A percentile compares a stretch with the other conserved stretches of the same genome.
Conservation (phyloP, 2,329 filamentous ascomycete species). For the Claviceps sp. region DNA sequence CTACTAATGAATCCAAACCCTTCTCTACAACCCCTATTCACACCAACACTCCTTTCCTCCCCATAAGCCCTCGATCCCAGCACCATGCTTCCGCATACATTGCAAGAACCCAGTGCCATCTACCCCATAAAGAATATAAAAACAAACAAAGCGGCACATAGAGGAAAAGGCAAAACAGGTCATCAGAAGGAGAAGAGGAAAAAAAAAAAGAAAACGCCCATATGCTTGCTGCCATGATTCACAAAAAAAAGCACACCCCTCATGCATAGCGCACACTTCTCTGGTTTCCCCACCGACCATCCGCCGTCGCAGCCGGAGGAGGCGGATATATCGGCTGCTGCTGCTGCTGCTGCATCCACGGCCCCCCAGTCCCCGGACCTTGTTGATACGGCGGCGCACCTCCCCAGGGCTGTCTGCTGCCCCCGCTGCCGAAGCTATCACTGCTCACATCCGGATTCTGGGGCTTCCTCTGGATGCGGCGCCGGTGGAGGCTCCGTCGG, state of each 20-base stretch:
- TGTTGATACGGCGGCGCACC: background rate
- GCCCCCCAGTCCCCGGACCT: background rate
- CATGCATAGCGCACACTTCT: constrained; percentile 1
- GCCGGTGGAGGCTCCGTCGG: constrained; percentile 7
- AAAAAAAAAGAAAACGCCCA: background rate
- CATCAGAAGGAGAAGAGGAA: background rate
- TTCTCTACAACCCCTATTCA: too few relatives aligned
- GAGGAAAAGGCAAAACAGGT: background rate
- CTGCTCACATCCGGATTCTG: background rate
- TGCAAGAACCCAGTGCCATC: too few relatives aligned
- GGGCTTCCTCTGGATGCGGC: background rate
- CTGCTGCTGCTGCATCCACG: constrained; percentile 10
- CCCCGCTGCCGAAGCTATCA: background rate
- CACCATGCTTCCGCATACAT: too few relatives aligned
- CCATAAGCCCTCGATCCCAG: too few relatives aligned
- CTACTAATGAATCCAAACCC: too few relatives aligned
- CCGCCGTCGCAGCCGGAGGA: background rate
- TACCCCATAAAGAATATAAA: too few relatives aligned
- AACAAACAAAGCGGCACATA: too few relatives aligned
- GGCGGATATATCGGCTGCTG: background rate
- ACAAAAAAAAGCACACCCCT: background rate
- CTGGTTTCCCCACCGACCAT: background rate
- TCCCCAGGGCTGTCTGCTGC: background rate
- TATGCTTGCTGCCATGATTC: background rate
- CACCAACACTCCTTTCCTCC: too few relatives aligned